Conservation (phyloP, 345 rosid species). For the Gossypium longicalyx region DNA sequence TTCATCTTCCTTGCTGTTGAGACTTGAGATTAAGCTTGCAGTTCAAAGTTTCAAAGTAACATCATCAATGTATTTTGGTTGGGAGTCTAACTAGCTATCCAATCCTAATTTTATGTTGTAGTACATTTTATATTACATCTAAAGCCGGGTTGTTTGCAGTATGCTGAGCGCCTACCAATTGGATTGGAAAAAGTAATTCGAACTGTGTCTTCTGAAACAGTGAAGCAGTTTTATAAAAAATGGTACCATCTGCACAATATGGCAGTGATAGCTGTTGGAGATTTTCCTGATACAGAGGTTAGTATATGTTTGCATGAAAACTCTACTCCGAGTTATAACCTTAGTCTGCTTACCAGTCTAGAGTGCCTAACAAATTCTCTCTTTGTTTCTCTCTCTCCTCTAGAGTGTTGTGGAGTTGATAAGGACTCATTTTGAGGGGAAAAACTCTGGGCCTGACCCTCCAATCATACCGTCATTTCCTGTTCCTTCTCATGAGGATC, state of each 20-base stretch:
- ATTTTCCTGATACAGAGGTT: conserved; percentile 82
- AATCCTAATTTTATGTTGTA: background rate
- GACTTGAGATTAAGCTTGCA: background rate
- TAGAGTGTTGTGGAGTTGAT: conserved; percentile 84
- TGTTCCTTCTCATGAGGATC: conserved; percentile 78
- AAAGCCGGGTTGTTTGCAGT: conserved; percentile 42
- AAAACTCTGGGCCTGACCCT: conserved; percentile 38
- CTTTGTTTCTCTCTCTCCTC: conserved; percentile 13
- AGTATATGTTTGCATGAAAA: conserved; percentile 17
- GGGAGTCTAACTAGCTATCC: background rate
- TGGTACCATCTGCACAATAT: conserved; percentile 84
- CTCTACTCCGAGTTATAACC: conserved; percentile 1
- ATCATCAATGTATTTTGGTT: background rate
- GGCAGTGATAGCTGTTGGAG: conserved; percentile 96
- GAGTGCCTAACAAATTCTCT: conserved; percentile 20
- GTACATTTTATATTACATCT: background rate
- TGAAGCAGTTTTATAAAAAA: conserved; percentile 63
- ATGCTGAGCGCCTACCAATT: conserved; percentile 91
- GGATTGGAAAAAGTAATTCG: conserved; percentile 90
- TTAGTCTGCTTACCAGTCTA: background rate
- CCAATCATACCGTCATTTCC: conserved; percentile 51
- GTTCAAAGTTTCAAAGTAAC: background rate
- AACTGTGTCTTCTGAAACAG: conserved; percentile 67
- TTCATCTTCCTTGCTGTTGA: conserved; percentile 1
- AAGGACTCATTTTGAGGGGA: conserved; percentile 65